Conservation (phyloP, 1,284 basidiomycete species). For the Neonothopanus nambi region DNA sequence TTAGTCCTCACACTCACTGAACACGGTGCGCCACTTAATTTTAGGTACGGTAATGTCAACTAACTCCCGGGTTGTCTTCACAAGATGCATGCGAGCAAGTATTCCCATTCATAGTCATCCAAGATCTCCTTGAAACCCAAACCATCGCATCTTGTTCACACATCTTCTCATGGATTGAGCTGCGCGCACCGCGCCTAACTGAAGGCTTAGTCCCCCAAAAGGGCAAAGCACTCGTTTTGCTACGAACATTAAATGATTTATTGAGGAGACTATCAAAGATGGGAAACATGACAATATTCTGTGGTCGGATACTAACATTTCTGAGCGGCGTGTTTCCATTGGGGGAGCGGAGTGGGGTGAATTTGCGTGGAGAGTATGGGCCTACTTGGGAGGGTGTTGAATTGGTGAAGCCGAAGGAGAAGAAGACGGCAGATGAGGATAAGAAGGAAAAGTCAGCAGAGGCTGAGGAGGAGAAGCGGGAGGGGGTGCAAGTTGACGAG, state of each 20-base stretch:
- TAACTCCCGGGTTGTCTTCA: background rate
- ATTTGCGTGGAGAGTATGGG: conserved; percentile 83
- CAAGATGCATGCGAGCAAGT: conserved; percentile 43
- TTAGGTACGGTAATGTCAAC: background rate
- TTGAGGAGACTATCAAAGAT: conserved; percentile 83
- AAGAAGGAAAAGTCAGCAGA: conserved; percentile 30
- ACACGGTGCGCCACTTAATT: conserved; percentile 49
- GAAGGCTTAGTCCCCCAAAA: conserved; percentile 79
- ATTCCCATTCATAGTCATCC: conserved; percentile 62
- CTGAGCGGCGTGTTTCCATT: conserved; percentile 84
- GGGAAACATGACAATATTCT: conserved; percentile 80
- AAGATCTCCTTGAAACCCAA: conserved; percentile 79
- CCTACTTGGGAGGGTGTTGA: conserved; percentile 72
- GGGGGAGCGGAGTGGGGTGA: conserved; percentile 88
- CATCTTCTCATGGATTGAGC: conserved; percentile 84
- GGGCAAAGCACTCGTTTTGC: conserved; percentile 82
- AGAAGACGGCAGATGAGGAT: conserved; percentile 26
- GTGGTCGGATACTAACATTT: conserved; percentile 86
- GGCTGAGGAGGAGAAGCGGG: conserved; percentile 29
- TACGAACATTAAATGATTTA: conserved; percentile 86
- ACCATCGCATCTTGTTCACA: conserved; percentile 80
- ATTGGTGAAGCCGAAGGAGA: conserved; percentile 32
- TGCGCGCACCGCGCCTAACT: conserved; percentile 63
- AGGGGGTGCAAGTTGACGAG: conserved; percentile 43
- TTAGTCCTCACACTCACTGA: conserved; percentile 72